Evolutionary conservation across 805 yeast genomes (phyloP).

Genomic region (Tetrapisispora fleetii): DNA sequence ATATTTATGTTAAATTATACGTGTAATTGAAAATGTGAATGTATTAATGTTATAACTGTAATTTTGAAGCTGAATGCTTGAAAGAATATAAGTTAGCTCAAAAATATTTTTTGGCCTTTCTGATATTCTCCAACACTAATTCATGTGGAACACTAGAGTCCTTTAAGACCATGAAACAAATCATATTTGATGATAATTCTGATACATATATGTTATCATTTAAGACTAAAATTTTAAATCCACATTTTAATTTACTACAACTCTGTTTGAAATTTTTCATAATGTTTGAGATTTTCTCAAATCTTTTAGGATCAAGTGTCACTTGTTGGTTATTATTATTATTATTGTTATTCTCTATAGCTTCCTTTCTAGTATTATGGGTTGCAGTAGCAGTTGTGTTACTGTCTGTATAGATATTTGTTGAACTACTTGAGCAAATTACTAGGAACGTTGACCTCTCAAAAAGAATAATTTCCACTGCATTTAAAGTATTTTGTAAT

Average conservation of each 20-base stretch:
- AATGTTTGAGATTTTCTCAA: slow-evolving; percentile 87
- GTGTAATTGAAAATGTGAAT: background rate
- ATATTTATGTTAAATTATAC: too few relatives aligned
- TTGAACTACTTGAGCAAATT: slow-evolving; percentile 35
- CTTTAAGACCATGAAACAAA: slow-evolving; percentile 50
- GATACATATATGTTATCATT: slow-evolving; percentile 48
- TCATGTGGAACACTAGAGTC: slow-evolving; percentile 28
- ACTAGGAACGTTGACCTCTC: slow-evolving; percentile 85
- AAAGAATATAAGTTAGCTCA: background rate
- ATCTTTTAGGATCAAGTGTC: slow-evolving; percentile 75
- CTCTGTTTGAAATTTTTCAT: slow-evolving; percentile 92
- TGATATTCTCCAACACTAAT: slow-evolving; percentile 46
- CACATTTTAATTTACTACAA: slow-evolving; percentile 76
- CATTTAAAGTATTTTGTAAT: slow-evolving; percentile 65
- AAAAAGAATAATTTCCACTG: slow-evolving; percentile 83
- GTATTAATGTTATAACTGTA: background rate
- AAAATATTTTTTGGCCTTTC: slow-evolving; percentile 36
- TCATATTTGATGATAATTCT: slow-evolving; percentile 49
- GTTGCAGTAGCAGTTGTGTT: slow-evolving; percentile 6
- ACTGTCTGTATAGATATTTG: slow-evolving; percentile 2
- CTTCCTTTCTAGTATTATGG: slow-evolving; percentile 5
- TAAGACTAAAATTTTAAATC: slow-evolving; percentile 65
- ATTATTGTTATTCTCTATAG: slow-evolving; percentile 28
- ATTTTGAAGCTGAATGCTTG: background rate
- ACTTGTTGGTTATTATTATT: slow-evolving; percentile 7